Percentiles rank a stretch among this genome's conserved stretches.
These are phyloP conservation scores for Phytophthora uliginosa DNA, from an alignment of 352 stramenopile genomes.

Conservation along the genomic window DNA sequence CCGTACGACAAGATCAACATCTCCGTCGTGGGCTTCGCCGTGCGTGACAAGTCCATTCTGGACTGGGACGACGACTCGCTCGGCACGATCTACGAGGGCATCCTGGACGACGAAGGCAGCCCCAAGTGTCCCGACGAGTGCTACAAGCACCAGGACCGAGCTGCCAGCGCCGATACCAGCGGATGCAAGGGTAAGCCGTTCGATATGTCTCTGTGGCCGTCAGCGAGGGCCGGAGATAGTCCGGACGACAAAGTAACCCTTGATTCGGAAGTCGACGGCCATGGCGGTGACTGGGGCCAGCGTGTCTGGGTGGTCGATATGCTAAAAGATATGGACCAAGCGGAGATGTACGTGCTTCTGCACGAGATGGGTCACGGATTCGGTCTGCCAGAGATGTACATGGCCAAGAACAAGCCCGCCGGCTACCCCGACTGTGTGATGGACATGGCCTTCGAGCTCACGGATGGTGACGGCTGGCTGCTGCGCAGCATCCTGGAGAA, in stretches of 20 bases:
- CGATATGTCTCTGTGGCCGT: slow-evolving; percentile 47
- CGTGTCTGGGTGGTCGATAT: slow-evolving; percentile 35
- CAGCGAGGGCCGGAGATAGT: neutral
- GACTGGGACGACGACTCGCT: slow-evolving; percentile 48
- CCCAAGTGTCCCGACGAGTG: slow-evolving; percentile 35
- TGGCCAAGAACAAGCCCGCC: slow-evolving; percentile 8
- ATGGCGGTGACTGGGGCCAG: slow-evolving; percentile 33
- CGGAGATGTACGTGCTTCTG: slow-evolving; percentile 26
- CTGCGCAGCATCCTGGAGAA: slow-evolving; percentile 16
- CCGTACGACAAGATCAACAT: slow-evolving; percentile 35
- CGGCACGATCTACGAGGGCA: slow-evolving; percentile 29
- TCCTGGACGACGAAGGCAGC: slow-evolving; percentile 14
- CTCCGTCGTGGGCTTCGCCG: slow-evolving; percentile 45
- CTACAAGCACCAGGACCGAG: slow-evolving; percentile 46
- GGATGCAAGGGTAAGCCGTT: slow-evolving; percentile 30
- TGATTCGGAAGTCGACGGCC: slow-evolving; percentile 8
- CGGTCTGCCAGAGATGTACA: slow-evolving; percentile 27
- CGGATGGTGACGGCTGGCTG: slow-evolving; percentile 12
- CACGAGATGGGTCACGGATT: slow-evolving; percentile 49
- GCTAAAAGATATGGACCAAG: slow-evolving; percentile 26
- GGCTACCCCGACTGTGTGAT: slow-evolving; percentile 19
- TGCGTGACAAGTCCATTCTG: slow-evolving; percentile 33
- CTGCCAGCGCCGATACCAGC: slow-evolving; percentile 34
- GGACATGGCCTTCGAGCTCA: slow-evolving; percentile 15
- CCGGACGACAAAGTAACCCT: neutral